Percentiles rank a stretch among this genome's conserved stretches.
phyloP scores from a whole-genome alignment of 768 basidiomycete species.

The Lactifluus subvellereus region DNA sequence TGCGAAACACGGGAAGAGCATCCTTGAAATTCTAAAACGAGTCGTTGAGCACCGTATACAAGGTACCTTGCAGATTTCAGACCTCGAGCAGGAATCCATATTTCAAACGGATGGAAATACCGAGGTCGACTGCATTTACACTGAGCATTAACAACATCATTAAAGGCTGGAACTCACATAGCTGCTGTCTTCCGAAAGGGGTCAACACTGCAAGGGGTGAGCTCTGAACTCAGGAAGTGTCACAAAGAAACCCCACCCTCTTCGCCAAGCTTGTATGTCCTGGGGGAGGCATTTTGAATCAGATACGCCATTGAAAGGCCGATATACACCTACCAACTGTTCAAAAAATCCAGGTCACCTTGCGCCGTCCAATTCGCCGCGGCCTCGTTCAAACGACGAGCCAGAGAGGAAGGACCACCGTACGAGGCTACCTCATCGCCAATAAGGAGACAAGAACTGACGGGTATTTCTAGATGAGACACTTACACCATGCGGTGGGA shows the following conservation, averaged over 20 bases:
- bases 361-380: slow-evolving; percentile 58
- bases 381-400: slow-evolving; percentile 46
- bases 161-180: slow-evolving; percentile 48
- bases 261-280: slow-evolving; percentile 88
- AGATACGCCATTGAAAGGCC: background rate
- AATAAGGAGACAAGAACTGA: slow-evolving; percentile 1
- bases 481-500: slow-evolving; percentile 58
- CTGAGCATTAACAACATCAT: background rate
- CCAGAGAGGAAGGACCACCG: slow-evolving; percentile 57
- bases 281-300: slow-evolving; percentile 27
- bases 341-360: slow-evolving; percentile 69
- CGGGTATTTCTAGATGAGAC: background rate
- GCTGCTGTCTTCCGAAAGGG: slow-evolving; percentile 84
- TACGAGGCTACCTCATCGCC: slow-evolving; percentile 40
- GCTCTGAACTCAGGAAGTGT: background rate
- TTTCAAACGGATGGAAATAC: slow-evolving; percentile 39
- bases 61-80: background rate
- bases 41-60: slow-evolving; percentile 27
- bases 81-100: slow-evolving; percentile 40
- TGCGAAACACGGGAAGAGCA: slow-evolving; percentile 46
- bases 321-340: slow-evolving; percentile 56
- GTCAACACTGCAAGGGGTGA: slow-evolving; percentile 55
- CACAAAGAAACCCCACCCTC: slow-evolving; percentile 46
- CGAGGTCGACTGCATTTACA: slow-evolving; percentile 34
- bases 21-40: slow-evolving; percentile 35